These are phyloP conservation scores for Starmerella floris DNA, from an alignment of 805 yeast species.

Conservation along the genomic window DNA sequence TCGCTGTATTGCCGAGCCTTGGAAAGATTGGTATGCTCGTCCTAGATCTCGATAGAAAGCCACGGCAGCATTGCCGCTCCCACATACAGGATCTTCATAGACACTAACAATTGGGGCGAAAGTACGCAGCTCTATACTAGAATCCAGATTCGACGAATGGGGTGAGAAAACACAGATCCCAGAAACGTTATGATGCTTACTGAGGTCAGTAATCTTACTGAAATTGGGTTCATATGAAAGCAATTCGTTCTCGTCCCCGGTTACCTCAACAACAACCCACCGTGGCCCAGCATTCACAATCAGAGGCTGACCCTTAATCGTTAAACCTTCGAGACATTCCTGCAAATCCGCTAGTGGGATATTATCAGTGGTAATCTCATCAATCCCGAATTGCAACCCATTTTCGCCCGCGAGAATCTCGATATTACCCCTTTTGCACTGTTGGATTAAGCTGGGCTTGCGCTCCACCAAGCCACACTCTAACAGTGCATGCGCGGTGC, in stretches of 20 bases:
- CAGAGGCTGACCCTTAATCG: background rate
- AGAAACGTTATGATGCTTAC: background rate
- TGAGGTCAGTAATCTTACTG: background rate
- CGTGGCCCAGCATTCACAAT: constrained; percentile 11
- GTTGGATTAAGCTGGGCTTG: constrained; percentile 15
- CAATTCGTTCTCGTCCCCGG: constrained; percentile 1
- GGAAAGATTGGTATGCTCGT: constrained; percentile 10
- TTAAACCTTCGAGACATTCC: constrained; percentile 1
- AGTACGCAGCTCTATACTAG: constrained; percentile 15
- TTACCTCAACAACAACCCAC: constrained; percentile 10
- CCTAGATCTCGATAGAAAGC: constrained; percentile 11
- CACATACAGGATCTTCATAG: constrained; percentile 19
- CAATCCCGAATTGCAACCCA: constrained; percentile 7
- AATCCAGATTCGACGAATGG: background rate
- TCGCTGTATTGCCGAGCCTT: constrained; percentile 18
- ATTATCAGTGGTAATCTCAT: background rate
- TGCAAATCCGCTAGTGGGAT: background rate
- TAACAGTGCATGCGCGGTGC: constrained; percentile 23
- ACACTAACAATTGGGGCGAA: constrained; percentile 12
- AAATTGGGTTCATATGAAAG: constrained; percentile 6
- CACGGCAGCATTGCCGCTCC: constrained; percentile 21
- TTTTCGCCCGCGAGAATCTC: constrained; percentile 35
- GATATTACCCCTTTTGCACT: constrained; percentile 18
- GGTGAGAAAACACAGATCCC: constrained; percentile 13
- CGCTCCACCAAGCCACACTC: constrained; percentile 9